Conservation (phyloP, 306 rosid genomes). For the Sechiopsis laciniata region DNA sequence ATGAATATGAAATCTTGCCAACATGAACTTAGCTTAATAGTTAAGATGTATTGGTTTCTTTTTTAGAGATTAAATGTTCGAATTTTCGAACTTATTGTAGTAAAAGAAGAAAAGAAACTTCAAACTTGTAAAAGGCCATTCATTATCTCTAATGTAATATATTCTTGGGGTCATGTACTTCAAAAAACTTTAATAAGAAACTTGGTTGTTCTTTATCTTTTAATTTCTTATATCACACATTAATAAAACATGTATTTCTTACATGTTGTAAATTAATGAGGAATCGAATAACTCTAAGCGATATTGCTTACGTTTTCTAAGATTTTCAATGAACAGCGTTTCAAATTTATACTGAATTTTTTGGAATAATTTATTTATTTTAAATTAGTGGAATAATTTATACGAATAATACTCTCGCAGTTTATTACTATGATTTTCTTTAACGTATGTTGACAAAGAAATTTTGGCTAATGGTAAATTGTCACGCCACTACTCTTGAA, state of each 20-base stretch:
- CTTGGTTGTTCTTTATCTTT: neutral
- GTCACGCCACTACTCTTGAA: too few species aligned
- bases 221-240: neutral
- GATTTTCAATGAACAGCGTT: neutral
- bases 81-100: neutral
- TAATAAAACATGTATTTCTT: neutral
- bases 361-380: neutral
- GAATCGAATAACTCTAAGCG: neutral
- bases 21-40: neutral
- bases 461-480: too few species aligned
- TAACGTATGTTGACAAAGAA: too few species aligned
- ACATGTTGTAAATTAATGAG: neutral
- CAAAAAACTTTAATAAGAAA: constrained; percentile 5
- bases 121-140: neutral
- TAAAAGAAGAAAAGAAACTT: neutral
- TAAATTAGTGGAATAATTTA: neutral
- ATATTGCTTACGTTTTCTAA: neutral
- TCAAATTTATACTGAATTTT: neutral
- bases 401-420: neutral
- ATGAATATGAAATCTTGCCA: neutral
- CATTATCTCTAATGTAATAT: neutral
- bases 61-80: neutral
- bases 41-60: neutral
- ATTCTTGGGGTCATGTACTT: neutral
- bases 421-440: neutral